Conservation (phyloP, 495 filamentous ascomycete species). For the Aspergillus cristatus region DNA sequence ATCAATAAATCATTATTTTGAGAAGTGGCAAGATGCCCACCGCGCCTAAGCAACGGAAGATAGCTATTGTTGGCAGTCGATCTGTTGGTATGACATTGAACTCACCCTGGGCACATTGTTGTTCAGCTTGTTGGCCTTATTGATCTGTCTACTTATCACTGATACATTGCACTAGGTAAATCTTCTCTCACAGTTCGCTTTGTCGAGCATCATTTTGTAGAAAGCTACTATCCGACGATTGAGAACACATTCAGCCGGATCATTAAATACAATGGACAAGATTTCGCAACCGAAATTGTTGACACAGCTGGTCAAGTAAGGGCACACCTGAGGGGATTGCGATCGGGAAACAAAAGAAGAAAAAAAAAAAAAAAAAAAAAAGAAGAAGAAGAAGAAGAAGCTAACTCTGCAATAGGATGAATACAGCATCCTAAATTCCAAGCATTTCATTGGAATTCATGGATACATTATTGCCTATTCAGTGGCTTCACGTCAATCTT, state of each 20-base stretch:
- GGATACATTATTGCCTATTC: conserved; percentile 98
- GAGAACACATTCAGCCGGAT: conserved; percentile 97
- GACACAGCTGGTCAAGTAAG: conserved; percentile 95
- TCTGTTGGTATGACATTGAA: conserved; percentile 68
- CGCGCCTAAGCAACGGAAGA: conserved; percentile 89
- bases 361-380: conserved; percentile 1
- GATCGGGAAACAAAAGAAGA: conserved; percentile 4
- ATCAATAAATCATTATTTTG: neutral
- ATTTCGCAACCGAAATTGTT: conserved; percentile 94
- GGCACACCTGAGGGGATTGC: conserved; percentile 5
- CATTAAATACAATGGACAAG: conserved; percentile 84
- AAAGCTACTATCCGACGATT: conserved; percentile 98
- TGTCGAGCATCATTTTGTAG: conserved; percentile 96
- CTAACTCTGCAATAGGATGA: conserved; percentile 60
- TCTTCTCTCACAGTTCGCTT: conserved; percentile 96
- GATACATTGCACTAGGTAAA: conserved; percentile 56
- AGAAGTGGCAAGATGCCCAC: conserved; percentile 54
- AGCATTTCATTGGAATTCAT: conserved; percentile 99
- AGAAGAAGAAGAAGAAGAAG: neutral
- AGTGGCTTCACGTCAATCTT: conserved; percentile 83
- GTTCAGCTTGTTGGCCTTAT: too few species aligned
- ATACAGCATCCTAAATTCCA: conserved; percentile 94
- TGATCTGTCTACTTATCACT: neutral
- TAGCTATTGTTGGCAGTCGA: conserved; percentile 94
- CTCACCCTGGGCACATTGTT: too few species aligned